A percentile compares a stretch with the other conserved stretches of the same genome.
Conservation (phyloP, 352 stramenopile species). For the Globisporangium nodosum region DNA sequence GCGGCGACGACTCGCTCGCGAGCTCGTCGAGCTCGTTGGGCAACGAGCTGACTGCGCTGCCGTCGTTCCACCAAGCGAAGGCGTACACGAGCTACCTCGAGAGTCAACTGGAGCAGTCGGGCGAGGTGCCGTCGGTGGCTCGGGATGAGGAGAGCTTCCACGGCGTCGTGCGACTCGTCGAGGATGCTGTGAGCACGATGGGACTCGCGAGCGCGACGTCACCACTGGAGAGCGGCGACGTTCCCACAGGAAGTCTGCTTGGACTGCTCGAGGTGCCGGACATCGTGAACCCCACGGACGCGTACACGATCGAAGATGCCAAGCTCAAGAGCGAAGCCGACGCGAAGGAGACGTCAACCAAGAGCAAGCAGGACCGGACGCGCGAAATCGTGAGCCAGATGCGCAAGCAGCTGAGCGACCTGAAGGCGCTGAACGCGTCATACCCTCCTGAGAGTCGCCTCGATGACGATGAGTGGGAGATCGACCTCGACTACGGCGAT, state of each 20-base stretch:
- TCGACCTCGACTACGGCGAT: conserved; percentile 87
- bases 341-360: conserved; percentile 35
- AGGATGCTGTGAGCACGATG: conserved; percentile 29
- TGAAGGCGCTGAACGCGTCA: conserved; percentile 54
- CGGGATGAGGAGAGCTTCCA: conserved; percentile 51
- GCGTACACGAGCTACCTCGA: conserved; percentile 73
- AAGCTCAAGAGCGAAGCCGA: conserved; percentile 90
- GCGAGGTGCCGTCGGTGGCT: conserved; percentile 10
- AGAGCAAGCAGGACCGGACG: conserved; percentile 86
- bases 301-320: conserved; percentile 91
- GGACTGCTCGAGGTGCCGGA: conserved; percentile 55
- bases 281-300: conserved; percentile 54
- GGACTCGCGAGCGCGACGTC: conserved; percentile 18
- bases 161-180: conserved; percentile 42
- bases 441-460: conserved; percentile 52
- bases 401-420: conserved; percentile 67
- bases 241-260: conserved; percentile 10
- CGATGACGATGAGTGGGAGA: conserved; percentile 72
- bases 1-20: conserved; percentile 29
- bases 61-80: conserved; percentile 63
- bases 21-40: conserved; percentile 1
- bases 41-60: conserved; percentile 53
- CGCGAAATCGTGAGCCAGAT: conserved; percentile 81
- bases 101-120: conserved; percentile 19
- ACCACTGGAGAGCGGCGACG: conserved; percentile 8